Conservation (phyloP, 2,329 filamentous ascomycete species). For the Niveomyces coronatus region DNA sequence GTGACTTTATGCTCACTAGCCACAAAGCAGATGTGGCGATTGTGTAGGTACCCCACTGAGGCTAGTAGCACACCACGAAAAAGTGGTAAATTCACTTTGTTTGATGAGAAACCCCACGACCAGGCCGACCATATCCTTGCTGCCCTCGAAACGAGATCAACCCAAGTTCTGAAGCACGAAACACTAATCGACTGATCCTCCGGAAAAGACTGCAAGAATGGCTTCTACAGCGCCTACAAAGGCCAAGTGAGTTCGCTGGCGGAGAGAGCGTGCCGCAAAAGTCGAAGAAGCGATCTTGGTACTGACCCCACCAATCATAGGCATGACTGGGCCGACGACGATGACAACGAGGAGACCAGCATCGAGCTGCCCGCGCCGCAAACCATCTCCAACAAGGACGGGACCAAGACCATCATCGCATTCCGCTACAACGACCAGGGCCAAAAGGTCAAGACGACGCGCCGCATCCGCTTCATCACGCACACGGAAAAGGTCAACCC, state of each 20-base stretch:
- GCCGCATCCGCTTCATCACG: conserved; percentile 84
- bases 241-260: conserved; percentile 26
- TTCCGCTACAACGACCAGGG: conserved; percentile 86
- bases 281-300: conserved; percentile 10
- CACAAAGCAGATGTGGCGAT: conserved; percentile 7
- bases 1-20: conserved; percentile 14
- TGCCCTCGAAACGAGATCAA: conserved; percentile 16
- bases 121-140: conserved; percentile 11
- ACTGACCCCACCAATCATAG: conserved; percentile 32
- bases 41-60: conserved; percentile 21
- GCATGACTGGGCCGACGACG: conserved; percentile 91
- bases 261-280: conserved; percentile 10
- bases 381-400: conserved; percentile 94
- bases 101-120: conserved; percentile 28
- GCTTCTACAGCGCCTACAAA: conserved; percentile 28
- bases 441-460: conserved; percentile 95
- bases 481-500: conserved; percentile 94
- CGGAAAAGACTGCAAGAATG: conserved; percentile 21
- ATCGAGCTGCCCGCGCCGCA: conserved; percentile 70
- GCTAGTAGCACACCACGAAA: conserved; percentile 30
- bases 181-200: conserved; percentile 8
- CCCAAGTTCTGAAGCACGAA: conserved; percentile 7
- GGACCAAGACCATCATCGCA: conserved; percentile 89
- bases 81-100: conserved; percentile 28
- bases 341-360: conserved; percentile 67